A percentile compares a stretch with the other conserved stretches of the same genome.
Evolutionary conservation across 1,284 basidiomycete species (phyloP).

Genomic region (Tilletia horrida): DNA sequence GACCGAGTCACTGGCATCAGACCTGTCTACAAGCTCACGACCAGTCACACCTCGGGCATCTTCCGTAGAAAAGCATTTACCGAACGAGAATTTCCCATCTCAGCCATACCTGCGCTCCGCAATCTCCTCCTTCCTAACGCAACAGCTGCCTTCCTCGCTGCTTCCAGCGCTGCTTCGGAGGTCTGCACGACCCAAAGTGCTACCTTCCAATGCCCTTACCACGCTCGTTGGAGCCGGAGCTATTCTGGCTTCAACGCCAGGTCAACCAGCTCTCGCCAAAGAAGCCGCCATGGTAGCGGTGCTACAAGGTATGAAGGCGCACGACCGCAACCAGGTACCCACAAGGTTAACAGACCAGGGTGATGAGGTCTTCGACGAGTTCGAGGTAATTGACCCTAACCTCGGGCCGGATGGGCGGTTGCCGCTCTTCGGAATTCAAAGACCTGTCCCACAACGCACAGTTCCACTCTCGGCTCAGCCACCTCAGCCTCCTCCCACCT

Average conservation of each 20-base stretch:
- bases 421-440: slow-evolving; percentile 12
- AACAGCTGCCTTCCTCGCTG: slow-evolving; percentile 7
- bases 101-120: slow-evolving; percentile 2
- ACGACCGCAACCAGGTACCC: slow-evolving; percentile 32
- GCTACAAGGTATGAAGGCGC: slow-evolving; percentile 72
- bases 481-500: slow-evolving; percentile 7
- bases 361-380: slow-evolving; percentile 35
- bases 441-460: background rate
- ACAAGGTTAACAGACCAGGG: slow-evolving; percentile 21
- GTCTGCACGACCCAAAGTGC: slow-evolving; percentile 27
- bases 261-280: slow-evolving; percentile 70
- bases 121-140: slow-evolving; percentile 1
- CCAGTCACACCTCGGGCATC: background rate
- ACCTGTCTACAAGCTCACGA: background rate
- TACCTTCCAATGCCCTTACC: slow-evolving; percentile 58
- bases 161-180: slow-evolving; percentile 6
- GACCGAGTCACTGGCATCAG: background rate
- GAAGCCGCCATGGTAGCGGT: slow-evolving; percentile 78
- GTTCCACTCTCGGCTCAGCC: background rate
- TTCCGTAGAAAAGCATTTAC: background rate
- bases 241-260: slow-evolving; percentile 72
- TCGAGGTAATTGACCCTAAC: slow-evolving; percentile 25
- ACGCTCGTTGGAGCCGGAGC: slow-evolving; percentile 81
- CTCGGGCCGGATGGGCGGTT: slow-evolving; percentile 7
- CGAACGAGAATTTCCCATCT: background rate